phyloP scores from a whole-genome alignment of 2,329 filamentous ascomycete genomes.

The Ambrosiella cleistominuta region DNA sequence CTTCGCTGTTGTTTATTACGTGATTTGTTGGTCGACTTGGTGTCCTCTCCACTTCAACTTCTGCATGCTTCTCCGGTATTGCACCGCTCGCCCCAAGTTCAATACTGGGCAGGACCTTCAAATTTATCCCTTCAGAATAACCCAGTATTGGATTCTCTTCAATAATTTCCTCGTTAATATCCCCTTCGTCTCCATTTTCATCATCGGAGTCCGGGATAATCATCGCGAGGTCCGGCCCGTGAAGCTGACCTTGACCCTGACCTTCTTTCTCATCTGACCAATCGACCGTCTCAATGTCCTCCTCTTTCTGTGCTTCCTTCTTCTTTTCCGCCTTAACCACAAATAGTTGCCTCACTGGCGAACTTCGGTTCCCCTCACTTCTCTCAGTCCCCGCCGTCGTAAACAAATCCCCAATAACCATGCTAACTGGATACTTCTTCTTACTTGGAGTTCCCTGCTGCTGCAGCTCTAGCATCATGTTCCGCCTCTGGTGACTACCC shows the following conservation, averaged over 20 bases:
- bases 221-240: neutral
- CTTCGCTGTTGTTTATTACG: conserved; percentile 1
- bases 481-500: conserved; percentile 14
- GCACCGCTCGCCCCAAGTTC: no score
- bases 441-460: neutral
- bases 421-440: conserved; percentile 14
- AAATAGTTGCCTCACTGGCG: conserved; percentile 5
- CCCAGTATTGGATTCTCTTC: neutral
- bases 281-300: conserved; percentile 10
- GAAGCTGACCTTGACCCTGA: neutral
- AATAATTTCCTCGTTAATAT: neutral
- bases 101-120: neutral
- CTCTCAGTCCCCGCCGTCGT: conserved; percentile 14
- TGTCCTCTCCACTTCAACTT: neutral
- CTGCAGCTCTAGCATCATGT: no score
- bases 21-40: neutral
- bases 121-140: neutral
- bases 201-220: conserved; percentile 13
- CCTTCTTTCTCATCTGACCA: conserved; percentile 9
- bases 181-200: conserved; percentile 2
- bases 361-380: neutral
- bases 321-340: conserved; percentile 4
- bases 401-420: conserved; percentile 31
- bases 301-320: neutral
- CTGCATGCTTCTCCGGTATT: no score